Evolutionary conservation across 1,284 basidiomycete genomes (phyloP), one percentile per base, ranked within the genome.

Genomic region (Fomitiporia mediterranea): DNA sequence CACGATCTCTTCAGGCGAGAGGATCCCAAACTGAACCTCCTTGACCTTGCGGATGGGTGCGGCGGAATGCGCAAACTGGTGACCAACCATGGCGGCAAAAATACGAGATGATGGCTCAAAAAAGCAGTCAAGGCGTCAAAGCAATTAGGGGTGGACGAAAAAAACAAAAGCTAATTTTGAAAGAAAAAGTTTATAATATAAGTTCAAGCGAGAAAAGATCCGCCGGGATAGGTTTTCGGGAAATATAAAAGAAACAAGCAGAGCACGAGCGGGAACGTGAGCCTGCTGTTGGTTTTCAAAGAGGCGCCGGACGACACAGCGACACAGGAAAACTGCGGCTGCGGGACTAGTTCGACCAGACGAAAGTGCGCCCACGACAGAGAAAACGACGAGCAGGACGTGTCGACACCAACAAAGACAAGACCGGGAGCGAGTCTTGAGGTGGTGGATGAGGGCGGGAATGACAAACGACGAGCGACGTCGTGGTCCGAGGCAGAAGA

Each of bases 1-100:
- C 70, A 96, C 92, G 70, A 99, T 99, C 80, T 99, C 97, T 75
- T 99, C 97, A n/a, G 97, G 97, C 53, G 94, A 97, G 68, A 99
- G 84, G 65, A 99, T 94, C 68, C 97, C 96, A 77, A 99, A 99
- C 74, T 99, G 97, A 60, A 99, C 96, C 77, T 98, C 95, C 77
- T 88, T 91, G 66, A 98, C 93, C 74, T 91, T 90, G 73, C 89
- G 86, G 73, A 95, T 82, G 38, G 95, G 95, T 58, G 94, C 94
- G 68, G 91, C 87, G 42, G 94, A 98, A 72, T 86, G 91, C 62
- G 94, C 88, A 66, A 91, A 91, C 70, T 89, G 86, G 72, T 91
- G 88, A 62, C 88, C 88, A 60, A 90, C 77, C 88, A 91, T 90
- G 72, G 53, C 62, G 65, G 57, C 52, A 58, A 55, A 60, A n/a